These are phyloP conservation scores for Atalantia buxifolia DNA, from an alignment of 345 rosid genomes.

Conservation along the genomic window DNA sequence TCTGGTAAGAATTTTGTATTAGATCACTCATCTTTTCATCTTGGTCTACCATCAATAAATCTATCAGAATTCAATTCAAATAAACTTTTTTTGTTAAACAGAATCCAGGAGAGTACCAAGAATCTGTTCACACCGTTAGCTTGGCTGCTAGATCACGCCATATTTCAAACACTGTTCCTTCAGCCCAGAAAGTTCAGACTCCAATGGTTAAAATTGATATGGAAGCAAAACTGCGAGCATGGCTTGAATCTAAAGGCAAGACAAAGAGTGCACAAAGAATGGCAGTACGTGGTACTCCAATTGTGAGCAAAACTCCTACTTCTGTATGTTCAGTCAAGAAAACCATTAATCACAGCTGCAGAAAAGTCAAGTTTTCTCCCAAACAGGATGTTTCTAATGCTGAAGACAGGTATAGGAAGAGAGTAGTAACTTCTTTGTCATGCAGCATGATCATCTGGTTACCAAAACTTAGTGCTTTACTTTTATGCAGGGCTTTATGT, in stretches of 20 bases:
- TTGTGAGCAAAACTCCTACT: constrained; percentile 28
- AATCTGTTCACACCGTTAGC: constrained; percentile 83
- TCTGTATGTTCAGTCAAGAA: constrained; percentile 44
- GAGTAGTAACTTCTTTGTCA: background rate
- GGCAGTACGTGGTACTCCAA: constrained; percentile 45
- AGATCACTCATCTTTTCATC: background rate
- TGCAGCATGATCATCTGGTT: background rate
- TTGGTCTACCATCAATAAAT: background rate
- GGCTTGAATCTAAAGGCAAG: constrained; percentile 95
- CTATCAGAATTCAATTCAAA: background rate
- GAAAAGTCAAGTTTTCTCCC: constrained; percentile 38
- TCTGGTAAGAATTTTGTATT: constrained; percentile 42
- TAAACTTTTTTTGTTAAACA: constrained; percentile 10
- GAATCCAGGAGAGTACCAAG: constrained; percentile 97
- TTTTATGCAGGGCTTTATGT: constrained; percentile 39
- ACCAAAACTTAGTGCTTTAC: constrained; percentile 2
- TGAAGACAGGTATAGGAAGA: constrained; percentile 39
- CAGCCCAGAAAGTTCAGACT: constrained; percentile 52
- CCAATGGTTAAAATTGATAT: constrained; percentile 64
- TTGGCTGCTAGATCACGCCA: constrained; percentile 91
- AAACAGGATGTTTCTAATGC: constrained; percentile 19
- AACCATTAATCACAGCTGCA: constrained; percentile 30
- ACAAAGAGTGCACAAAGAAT: constrained; percentile 49
- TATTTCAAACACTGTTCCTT: constrained; percentile 52
- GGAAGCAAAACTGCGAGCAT: constrained; percentile 79